Base-by-base conservation (phyloP, 371 early-diverging fungal genomes). In the Rhizopus arrhizus region DNA sequence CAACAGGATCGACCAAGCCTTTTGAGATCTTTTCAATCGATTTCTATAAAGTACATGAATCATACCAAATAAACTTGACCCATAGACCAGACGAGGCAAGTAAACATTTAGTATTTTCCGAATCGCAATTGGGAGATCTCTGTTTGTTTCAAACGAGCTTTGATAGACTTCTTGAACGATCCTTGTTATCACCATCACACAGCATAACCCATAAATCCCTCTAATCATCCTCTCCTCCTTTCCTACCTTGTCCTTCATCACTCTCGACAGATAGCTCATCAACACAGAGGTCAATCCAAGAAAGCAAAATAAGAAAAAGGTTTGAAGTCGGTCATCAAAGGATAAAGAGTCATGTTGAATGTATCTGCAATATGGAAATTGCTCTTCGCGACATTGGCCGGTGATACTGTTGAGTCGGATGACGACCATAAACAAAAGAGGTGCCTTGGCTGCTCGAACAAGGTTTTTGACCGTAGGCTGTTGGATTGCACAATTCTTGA, bases 381-480 rank as follows among this genome's bases (percentile, higher is more conserved):
- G 93, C 56, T 96, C 96, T 61, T 92, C 94, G 15, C 96, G 91
- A 57, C 96, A 96, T 32, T 92, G 87, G 3, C 91, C 93, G 0
- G 89, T 87, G 29, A 72, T 53, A 3, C 82, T 71, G 3, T 83
- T 68, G 5, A 90, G 13, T 8, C 92, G 85, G 8, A 85, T 83
- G 12, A 87, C 65, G 15, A 82, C 59, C n/a, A 88, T 65, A 0
- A 72, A 58, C 10, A 62, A n/a, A n/a, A 82, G 5, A 3, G 83
- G 78, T 22, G 69, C 64, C 9, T 70, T 1, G 4, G 48, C 10
- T 8, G 58, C 57, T 38, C 43, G 9, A 0, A 15, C 8, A 33
- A 53, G 40, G 4, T 45, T 9, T 29, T 9, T 5, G 5, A 22
- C 36, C 10, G 42, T 4, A 35, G 38, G 22, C 22, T 22, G 22